Evolutionary conservation across 129 eudicot genomes (phyloP), one percentile per base, ranked within the genome.

Genomic region (Rutidosis leptorrhynchoides): DNA sequence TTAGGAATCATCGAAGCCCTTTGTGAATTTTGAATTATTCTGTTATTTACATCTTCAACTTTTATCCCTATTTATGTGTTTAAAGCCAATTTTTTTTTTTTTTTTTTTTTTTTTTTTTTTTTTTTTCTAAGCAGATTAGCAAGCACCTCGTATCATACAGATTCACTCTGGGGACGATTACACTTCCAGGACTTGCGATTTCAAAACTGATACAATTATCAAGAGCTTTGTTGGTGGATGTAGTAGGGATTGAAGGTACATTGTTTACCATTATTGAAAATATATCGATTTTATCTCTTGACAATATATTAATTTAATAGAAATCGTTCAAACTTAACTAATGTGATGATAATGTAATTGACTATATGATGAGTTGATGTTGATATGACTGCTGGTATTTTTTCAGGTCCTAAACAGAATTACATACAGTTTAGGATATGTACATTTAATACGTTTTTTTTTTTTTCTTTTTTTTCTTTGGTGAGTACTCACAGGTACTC

Each of bases 81-180:
- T 43, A 45, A 16, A 21, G 4, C 72, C 12, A 6, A 27, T 3
- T 70, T 58, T n/a, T n/a, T n/a, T n/a, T n/a, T n/a, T n/a, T n/a
- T n/a, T n/a, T n/a, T n/a, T n/a, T n/a, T n/a, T n/a, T n/a, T n/a
- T n/a, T n/a, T n/a, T n/a, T n/a, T n/a, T n/a, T n/a, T n/a, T 58
- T 6, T 33, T 21, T 7, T 11, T 64, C 61, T 52, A 37, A n/a
- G 58, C 14, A 28, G 66, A 28, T 65, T 26, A 92, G 98, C 87
- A 37, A 96, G 96, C 57, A 95, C 85, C 40, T 88, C 96, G 5
- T 85, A 52, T 53, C 83, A 62, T 64, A 76, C 98, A 9, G 98
- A 96, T 62, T 74, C 85, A 74, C 70, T 22, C 27, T 93, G 67
- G 98, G 96, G 25, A 85, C 96, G 0, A 84, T 88, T 42, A 88